Conservation (phyloP, 202 grass and related monocot species). For the Setaria viridis region DNA sequence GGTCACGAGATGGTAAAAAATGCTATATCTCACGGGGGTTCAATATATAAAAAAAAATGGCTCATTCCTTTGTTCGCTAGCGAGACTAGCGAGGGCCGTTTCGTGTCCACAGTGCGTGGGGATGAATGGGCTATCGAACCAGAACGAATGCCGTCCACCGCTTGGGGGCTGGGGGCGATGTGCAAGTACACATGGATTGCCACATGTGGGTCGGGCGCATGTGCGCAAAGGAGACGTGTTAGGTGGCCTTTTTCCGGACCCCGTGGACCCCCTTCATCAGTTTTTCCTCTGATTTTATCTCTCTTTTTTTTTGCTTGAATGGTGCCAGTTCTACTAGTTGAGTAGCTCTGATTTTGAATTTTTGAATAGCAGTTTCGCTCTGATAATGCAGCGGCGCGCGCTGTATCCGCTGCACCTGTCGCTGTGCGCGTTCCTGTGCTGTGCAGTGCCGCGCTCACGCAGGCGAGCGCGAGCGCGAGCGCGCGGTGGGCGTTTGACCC, state of each 20-base stretch:
- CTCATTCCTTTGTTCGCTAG: background rate
- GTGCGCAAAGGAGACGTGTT: constrained; percentile 36
- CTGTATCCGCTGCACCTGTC: background rate
- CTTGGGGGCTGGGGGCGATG: background rate
- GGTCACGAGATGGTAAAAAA: background rate
- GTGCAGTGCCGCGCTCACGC: background rate
- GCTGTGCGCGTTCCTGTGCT: background rate
- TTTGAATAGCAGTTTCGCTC: background rate
- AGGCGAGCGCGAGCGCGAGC: background rate
- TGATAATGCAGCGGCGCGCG: background rate
- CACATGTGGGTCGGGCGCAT: constrained; percentile 39
- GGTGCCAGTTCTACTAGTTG: too few species aligned
- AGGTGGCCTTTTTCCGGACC: background rate
- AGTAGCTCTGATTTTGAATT: background rate
- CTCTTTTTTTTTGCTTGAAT: background rate
- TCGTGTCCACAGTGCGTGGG: background rate
- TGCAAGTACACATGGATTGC: constrained; percentile 36
- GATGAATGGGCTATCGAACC: background rate
- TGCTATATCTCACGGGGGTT: background rate
- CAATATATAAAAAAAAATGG: background rate
- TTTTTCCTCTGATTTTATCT: background rate
- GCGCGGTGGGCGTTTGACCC: constrained; percentile 16
- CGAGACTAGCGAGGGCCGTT: background rate
- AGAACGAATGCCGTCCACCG: background rate
- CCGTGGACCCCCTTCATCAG: background rate